These are phyloP conservation scores for Lonicera japonica DNA, from an alignment of 129 eudicot genomes.

Conservation along the genomic window DNA sequence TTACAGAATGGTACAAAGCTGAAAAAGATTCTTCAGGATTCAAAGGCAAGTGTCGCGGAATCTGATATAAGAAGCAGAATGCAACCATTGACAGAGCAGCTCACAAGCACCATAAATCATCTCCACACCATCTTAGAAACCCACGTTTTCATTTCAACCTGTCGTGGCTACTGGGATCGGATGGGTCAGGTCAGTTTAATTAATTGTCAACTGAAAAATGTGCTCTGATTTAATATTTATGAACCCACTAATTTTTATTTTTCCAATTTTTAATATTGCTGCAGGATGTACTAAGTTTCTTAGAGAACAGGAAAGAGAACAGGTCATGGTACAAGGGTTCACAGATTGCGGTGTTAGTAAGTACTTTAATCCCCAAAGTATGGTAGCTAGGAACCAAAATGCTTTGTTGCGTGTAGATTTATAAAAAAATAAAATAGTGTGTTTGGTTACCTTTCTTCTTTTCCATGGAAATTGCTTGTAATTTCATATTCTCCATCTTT, in stretches of 20 bases:
- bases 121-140: conserved; percentile 53
- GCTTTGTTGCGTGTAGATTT: not conserved
- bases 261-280: conserved; percentile 15
- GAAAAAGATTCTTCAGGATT: conserved; percentile 75
- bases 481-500: too few relatives aligned
- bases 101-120: conserved; percentile 51
- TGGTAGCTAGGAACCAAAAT: not conserved
- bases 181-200: conserved; percentile 62
- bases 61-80: conserved; percentile 60
- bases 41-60: conserved; percentile 55
- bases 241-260: not conserved
- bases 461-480: too few relatives aligned
- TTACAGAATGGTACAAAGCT: conserved; percentile 54
- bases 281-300: conserved; percentile 79
- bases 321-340: conserved; percentile 75
- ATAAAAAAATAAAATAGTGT: too few relatives aligned
- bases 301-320: conserved; percentile 79
- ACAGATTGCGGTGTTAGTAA: conserved; percentile 69
- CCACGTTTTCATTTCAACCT: conserved; percentile 59
- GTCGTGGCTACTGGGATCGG: conserved; percentile 79
- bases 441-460: too few relatives aligned
- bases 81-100: conserved; percentile 68
- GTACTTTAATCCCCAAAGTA: conserved; percentile 11
- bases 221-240: not conserved
- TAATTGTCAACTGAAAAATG: not conserved